These are phyloP conservation scores for Dryadomyces quercivorus DNA, from an alignment of 2,329 filamentous ascomycete genomes.

Conservation along the genomic window DNA sequence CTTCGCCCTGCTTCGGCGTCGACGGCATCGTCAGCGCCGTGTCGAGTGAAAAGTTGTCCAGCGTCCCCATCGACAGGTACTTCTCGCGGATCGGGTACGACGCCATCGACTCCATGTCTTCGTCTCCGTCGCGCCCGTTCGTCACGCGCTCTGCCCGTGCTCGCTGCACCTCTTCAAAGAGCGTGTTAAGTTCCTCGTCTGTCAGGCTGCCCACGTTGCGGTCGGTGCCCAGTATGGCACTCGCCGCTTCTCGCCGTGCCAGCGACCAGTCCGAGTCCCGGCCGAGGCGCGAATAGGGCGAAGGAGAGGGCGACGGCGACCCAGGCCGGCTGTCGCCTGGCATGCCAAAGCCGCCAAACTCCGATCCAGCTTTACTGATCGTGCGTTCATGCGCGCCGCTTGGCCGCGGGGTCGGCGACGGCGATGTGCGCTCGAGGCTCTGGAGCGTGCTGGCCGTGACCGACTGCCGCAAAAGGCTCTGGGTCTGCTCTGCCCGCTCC, in stretches of 20 bases:
- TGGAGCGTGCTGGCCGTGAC: conserved; percentile 50
- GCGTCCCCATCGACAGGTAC: conserved; percentile 85
- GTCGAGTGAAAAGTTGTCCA: conserved; percentile 93
- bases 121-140: conserved; percentile 62
- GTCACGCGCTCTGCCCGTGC: conserved; percentile 66
- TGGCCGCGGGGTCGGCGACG: conserved; percentile 47
- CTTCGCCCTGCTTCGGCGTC: conserved; percentile 68
- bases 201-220: conserved; percentile 83
- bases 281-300: conserved; percentile 49
- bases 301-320: conserved; percentile 68
- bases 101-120: conserved; percentile 78
- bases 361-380: conserved; percentile 68
- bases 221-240: conserved; percentile 77
- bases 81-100: conserved; percentile 88
- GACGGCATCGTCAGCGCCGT: conserved; percentile 90
- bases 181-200: conserved; percentile 83
- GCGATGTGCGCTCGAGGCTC: conserved; percentile 39
- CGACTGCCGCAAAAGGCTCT: conserved; percentile 75
- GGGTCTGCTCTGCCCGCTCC: conserved; percentile 73
- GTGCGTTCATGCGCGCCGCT: conserved; percentile 60
- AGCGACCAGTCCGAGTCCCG: conserved; percentile 92
- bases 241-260: conserved; percentile 84
- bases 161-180: conserved; percentile 89
- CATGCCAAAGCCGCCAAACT: conserved; percentile 50
- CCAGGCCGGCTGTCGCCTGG: conserved; percentile 48